These are phyloP conservation scores for Cornus florida DNA, from an alignment of 148 eudicot species.

Conservation along the genomic window DNA sequence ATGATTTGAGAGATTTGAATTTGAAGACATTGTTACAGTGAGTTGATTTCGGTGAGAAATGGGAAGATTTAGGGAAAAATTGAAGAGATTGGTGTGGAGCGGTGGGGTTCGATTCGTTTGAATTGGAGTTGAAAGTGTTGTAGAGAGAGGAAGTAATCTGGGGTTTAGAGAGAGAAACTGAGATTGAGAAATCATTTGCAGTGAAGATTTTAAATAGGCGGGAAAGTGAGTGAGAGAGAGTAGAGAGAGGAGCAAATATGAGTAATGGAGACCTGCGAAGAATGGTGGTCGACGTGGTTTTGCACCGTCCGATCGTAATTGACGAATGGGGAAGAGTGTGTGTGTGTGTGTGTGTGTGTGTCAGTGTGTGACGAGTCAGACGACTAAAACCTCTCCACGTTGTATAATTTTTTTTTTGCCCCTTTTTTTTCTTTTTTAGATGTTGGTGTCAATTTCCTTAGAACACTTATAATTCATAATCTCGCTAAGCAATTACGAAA, in stretches of 20 bases:
- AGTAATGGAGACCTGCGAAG: neutral
- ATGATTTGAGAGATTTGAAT: conserved; percentile 11
- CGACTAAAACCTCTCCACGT: no score
- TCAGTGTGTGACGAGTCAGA: no score
- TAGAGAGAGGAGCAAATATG: neutral
- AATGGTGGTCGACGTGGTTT: conserved; percentile 13
- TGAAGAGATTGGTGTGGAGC: conserved; percentile 3
- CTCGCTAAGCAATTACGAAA: no score
- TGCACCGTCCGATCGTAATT: conserved; percentile 7
- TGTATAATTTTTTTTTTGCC: no score
- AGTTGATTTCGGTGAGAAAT: conserved; percentile 9
- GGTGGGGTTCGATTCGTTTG: neutral
- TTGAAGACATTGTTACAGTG: conserved; percentile 13
- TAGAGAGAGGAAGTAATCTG: conserved; percentile 13
- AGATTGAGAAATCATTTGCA: conserved; percentile 36
- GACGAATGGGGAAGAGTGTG: neutral
- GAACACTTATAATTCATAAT: no score
- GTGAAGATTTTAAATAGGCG: conserved; percentile 25
- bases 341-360: no score
- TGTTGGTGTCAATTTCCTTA: no score
- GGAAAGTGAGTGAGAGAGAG: conserved; percentile 12
- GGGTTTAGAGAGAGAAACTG: conserved; percentile 26
- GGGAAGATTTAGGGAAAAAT: conserved; percentile 16
- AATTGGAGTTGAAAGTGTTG: neutral
- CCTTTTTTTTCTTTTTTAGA: no score